A percentile compares a stretch with the other conserved stretches of the same genome.
phyloP scores from a whole-genome alignment of 2,329 filamentous ascomycete genomes.

The Daldinia eschscholtzii region DNA sequence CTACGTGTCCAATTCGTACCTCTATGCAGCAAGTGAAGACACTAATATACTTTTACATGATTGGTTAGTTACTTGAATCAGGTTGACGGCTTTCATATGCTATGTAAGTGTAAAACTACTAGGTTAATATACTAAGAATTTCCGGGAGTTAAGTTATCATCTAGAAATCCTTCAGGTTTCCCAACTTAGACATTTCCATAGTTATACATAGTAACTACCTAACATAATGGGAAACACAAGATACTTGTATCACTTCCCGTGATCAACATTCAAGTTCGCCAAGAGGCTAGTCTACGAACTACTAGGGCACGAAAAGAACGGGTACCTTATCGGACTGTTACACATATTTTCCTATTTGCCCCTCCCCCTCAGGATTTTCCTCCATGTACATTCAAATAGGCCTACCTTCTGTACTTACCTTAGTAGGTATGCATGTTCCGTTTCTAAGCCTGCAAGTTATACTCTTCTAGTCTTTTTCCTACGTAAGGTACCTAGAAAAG shows the following conservation, averaged over 20 bases:
- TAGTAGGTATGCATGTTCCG: neutral
- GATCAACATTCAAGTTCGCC: conserved; percentile 26
- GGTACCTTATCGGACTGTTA: conserved; percentile 15
- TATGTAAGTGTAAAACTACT: too few relatives aligned
- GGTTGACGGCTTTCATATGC: too few relatives aligned
- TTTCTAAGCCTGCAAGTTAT: neutral
- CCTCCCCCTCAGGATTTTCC: conserved; percentile 4
- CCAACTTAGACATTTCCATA: too few relatives aligned
- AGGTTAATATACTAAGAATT: too few relatives aligned
- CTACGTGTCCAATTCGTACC: neutral
- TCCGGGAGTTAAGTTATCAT: too few relatives aligned
- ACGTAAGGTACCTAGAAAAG: too few relatives aligned
- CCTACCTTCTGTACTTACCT: neutral
- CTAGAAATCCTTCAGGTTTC: too few relatives aligned
- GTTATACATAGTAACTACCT: neutral
- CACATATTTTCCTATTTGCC: conserved; percentile 23
- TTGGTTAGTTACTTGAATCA: too few relatives aligned
- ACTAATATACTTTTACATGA: too few relatives aligned
- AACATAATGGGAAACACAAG: neutral
- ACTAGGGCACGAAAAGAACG: conserved; percentile 27
- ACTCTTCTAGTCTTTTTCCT: neutral
- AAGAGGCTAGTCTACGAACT: conserved; percentile 21
- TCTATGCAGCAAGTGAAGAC: too few relatives aligned
- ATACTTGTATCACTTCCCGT: conserved; percentile 8
- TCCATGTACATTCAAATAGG: neutral